Evolutionary conservation across 2,329 filamentous ascomycete genomes (phyloP).

Genomic region (Massarina eburnea): DNA sequence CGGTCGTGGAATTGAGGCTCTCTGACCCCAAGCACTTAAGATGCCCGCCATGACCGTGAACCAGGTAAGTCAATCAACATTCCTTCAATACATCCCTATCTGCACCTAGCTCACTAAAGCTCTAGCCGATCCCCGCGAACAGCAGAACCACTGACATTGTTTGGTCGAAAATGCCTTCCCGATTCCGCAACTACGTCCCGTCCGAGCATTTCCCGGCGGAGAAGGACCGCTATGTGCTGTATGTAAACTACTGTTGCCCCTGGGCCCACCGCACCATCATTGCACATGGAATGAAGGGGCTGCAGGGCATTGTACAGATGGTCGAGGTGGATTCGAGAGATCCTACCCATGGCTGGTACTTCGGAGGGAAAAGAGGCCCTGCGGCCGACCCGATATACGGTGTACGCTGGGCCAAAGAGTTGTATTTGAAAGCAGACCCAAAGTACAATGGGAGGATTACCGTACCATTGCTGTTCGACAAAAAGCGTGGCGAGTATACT

Average conservation of each 20-base stretch:
- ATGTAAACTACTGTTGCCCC: conserved; percentile 62
- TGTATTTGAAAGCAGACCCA: conserved; percentile 72
- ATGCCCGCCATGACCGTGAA: conserved; percentile 8
- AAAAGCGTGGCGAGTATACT: conserved; percentile 49
- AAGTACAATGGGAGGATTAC: conserved; percentile 63
- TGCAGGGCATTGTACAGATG: conserved; percentile 53
- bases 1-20: neutral
- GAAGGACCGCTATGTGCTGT: conserved; percentile 62
- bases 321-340: conserved; percentile 46
- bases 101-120: neutral
- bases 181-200: conserved; percentile 60
- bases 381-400: conserved; percentile 32
- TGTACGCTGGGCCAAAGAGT: conserved; percentile 53
- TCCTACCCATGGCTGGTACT: conserved; percentile 34
- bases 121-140: neutral
- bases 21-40: conserved; percentile 1
- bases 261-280: conserved; percentile 61
- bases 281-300: conserved; percentile 52
- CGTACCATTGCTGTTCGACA: conserved; percentile 76
- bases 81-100: neutral
- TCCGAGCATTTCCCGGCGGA: conserved; percentile 60
- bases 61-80: conserved; percentile 7
- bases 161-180: conserved; percentile 49
- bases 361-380: conserved; percentile 30
- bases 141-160: neutral